phyloP scores from a whole-genome alignment of 768 basidiomycete genomes.

The Boletus subparvulus region DNA sequence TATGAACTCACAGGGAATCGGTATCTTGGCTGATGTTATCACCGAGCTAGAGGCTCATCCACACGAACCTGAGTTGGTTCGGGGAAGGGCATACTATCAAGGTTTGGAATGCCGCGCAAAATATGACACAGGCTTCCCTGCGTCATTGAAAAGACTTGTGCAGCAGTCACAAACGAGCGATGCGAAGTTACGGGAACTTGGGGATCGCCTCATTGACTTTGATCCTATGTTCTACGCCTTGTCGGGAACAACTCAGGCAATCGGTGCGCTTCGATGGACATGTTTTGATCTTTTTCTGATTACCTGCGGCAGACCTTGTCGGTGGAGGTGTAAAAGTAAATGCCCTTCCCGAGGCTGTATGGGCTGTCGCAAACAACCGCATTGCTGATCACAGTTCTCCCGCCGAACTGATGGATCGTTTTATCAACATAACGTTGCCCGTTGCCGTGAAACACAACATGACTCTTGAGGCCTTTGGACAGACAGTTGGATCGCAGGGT shows the following conservation, averaged over 20 bases:
- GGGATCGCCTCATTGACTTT: slow-evolving; percentile 18
- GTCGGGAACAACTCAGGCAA: slow-evolving; percentile 29
- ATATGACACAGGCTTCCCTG: slow-evolving; percentile 37
- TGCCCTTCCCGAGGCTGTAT: slow-evolving; percentile 44
- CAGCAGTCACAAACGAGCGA: slow-evolving; percentile 23
- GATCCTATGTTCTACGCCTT: slow-evolving; percentile 18
- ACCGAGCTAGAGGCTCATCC: slow-evolving; percentile 49
- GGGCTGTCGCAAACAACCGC: slow-evolving; percentile 36
- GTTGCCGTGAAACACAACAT: slow-evolving; percentile 39
- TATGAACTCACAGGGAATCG: slow-evolving; percentile 39
- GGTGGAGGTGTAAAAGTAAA: slow-evolving; percentile 45
- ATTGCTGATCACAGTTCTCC: slow-evolving; percentile 34
- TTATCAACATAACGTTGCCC: slow-evolving; percentile 5
- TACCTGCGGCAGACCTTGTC: slow-evolving; percentile 39
- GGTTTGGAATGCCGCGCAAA: slow-evolving; percentile 43
- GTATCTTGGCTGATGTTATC: slow-evolving; percentile 50
- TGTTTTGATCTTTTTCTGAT: slow-evolving; percentile 19
- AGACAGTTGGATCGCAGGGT: slow-evolving; percentile 21
- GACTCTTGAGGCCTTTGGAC: slow-evolving; percentile 42
- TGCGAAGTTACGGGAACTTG: slow-evolving; percentile 18
- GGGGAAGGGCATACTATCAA: slow-evolving; percentile 28
- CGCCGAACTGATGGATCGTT: slow-evolving; percentile 12
- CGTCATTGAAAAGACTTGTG: slow-evolving; percentile 18
- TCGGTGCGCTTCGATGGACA: slow-evolving; percentile 17
- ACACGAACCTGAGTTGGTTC: slow-evolving; percentile 31